A percentile compares a stretch with the other conserved stretches of the same genome.
Evolutionary conservation across 805 yeast genomes (phyloP).

Genomic region (Kuraishia capsulata): DNA sequence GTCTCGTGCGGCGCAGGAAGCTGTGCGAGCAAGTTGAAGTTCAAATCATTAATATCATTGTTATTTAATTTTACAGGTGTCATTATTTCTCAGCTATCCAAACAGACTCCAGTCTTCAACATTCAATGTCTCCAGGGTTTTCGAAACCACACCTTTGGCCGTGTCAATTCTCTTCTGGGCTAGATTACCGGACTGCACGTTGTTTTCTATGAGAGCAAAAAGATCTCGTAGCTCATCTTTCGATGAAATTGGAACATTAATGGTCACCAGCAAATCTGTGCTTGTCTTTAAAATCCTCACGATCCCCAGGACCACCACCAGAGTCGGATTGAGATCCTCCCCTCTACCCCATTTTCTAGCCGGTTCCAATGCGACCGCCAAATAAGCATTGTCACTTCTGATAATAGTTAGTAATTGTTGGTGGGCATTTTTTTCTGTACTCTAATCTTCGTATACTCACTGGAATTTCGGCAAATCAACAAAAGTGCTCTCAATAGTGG

Average conservation of each 20-base stretch:
- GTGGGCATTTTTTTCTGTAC: neutral
- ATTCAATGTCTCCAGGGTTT: slow-evolving; percentile 18
- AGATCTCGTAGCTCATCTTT: slow-evolving; percentile 17
- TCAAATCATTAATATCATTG: too few species aligned
- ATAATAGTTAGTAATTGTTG: neutral
- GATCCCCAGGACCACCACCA: slow-evolving; percentile 48
- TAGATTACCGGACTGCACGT: too few species aligned
- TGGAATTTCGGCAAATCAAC: slow-evolving; percentile 5
- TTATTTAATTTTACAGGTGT: too few species aligned
- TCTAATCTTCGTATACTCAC: neutral
- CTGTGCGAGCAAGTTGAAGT: too few species aligned
- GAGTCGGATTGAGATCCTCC: slow-evolving; percentile 18
- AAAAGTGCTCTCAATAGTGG: slow-evolving; percentile 16
- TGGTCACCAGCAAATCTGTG: slow-evolving; percentile 56
- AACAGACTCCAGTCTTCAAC: slow-evolving; percentile 41
- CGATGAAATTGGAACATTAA: slow-evolving; percentile 44
- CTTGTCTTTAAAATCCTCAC: slow-evolving; percentile 38
- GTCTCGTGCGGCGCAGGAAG: too few species aligned
- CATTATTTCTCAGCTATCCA: too few species aligned
- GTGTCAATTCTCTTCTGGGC: slow-evolving; percentile 19
- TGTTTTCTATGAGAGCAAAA: slow-evolving; percentile 8
- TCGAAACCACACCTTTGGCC: slow-evolving; percentile 15
- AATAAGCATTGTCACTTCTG: slow-evolving; percentile 14
- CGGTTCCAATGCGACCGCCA: slow-evolving; percentile 29
- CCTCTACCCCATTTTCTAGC: slow-evolving; percentile 45